Evolutionary conservation across 768 basidiomycete species (phyloP).

Genomic region (Pulveroboletus sp.): DNA sequence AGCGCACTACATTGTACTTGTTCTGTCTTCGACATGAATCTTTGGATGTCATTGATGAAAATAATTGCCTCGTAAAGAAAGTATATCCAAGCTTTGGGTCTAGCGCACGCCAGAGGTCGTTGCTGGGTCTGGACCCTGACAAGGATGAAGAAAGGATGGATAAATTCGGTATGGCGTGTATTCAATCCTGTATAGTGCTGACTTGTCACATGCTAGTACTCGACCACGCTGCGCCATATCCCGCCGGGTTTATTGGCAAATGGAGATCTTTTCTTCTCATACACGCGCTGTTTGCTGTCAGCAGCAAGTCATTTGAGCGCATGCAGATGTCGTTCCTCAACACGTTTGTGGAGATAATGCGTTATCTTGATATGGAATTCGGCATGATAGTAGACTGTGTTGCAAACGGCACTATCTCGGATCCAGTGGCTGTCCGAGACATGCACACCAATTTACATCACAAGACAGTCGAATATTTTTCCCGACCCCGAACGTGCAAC

Average conservation of each 20-base stretch:
- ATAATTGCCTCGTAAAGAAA: not conserved
- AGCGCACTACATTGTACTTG: constrained; percentile 2
- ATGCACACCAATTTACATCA: not conserved
- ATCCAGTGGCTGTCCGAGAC: not conserved
- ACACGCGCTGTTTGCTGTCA: constrained; percentile 7
- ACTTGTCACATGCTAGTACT: constrained; percentile 1
- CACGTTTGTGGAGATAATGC: constrained; percentile 13
- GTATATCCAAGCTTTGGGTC: not conserved
- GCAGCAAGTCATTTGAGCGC: constrained; percentile 2
- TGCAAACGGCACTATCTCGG: constrained; percentile 8
- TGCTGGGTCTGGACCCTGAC: constrained; percentile 1
- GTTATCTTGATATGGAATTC: constrained; percentile 7
- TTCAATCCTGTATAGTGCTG: not conserved
- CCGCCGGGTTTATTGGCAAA: constrained; percentile 1
- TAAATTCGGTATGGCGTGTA: constrained; percentile 6
- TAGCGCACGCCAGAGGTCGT: not conserved
- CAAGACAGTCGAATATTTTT: not conserved
- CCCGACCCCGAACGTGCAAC: constrained; percentile 3
- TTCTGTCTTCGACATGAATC: not conserved
- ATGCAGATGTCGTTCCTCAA: constrained; percentile 7
- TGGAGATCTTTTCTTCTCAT: constrained; percentile 15
- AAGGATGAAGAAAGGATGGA: constrained; percentile 8
- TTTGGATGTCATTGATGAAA: not conserved
- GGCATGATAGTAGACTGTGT: constrained; percentile 11
- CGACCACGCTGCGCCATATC: constrained; percentile 7